Evolutionary conservation across 805 yeast species (phyloP).

Genomic region (Lachancea fermentati): DNA sequence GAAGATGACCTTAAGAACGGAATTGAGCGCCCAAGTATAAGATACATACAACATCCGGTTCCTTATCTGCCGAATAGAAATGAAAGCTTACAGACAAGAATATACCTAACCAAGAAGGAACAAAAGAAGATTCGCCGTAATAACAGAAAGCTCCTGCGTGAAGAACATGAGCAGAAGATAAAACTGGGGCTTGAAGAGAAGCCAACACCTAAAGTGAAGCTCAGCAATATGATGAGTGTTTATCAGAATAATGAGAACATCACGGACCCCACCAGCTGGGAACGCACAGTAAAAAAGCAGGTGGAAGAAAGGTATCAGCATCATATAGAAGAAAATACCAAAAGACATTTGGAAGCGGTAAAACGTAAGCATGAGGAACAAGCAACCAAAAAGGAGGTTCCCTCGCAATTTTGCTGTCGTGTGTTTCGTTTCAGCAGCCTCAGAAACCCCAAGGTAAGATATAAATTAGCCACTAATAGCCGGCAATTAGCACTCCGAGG

Average conservation of each 20-base stretch:
- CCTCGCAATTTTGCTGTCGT: constrained; percentile 25
- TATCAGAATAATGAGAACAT: constrained; percentile 74
- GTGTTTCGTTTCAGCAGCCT: constrained; percentile 55
- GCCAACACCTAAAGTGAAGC: constrained; percentile 83
- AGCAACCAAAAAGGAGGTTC: neutral
- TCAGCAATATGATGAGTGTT: constrained; percentile 80
- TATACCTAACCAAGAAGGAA: constrained; percentile 73
- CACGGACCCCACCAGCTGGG: constrained; percentile 84
- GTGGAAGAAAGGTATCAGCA: constrained; percentile 52
- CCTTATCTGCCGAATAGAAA: constrained; percentile 49
- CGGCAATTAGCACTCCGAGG: constrained; percentile 67
- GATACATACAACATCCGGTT: constrained; percentile 80
- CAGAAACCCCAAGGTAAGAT: constrained; percentile 60
- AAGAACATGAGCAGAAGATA: constrained; percentile 71
- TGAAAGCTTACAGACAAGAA: constrained; percentile 36
- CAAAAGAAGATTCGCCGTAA: constrained; percentile 65
- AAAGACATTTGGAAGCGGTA: constrained; percentile 39
- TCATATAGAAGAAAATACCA: constrained; percentile 59
- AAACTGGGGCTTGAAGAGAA: constrained; percentile 79
- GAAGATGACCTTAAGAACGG: constrained; percentile 16
- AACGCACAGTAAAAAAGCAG: constrained; percentile 60
- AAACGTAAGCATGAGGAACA: constrained; percentile 9
- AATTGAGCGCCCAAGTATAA: constrained; percentile 44
- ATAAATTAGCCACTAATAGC: constrained; percentile 75
- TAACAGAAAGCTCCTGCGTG: constrained; percentile 54